Evolutionary conservation across 2,329 filamentous ascomycete genomes (phyloP), one percentile per base, ranked within the genome.

Genomic region (Penicillium sp.): DNA sequence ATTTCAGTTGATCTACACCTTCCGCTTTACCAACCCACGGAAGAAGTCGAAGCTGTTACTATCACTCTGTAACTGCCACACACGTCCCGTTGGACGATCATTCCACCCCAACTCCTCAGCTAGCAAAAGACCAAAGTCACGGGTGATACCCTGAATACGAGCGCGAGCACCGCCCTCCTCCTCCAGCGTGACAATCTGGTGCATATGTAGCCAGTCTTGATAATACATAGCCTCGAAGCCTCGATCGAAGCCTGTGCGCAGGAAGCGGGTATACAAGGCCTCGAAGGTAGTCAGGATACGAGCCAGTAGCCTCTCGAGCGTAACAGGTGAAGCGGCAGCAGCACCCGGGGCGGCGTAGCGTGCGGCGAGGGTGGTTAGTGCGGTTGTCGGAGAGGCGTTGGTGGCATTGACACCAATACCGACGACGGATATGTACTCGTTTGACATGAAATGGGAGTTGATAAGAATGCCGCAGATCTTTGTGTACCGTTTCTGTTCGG

Each of bases 1-100:
- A 16, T 22, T 19, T 43, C 12, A 4, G 26, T 4, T 31, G 7
- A n/a, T 36, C 67, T 67, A 91, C 2, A 86, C 73, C 79, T 96
- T 97, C 67, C 88, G 84, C 78, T 85, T 90, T 19, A 99, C 78
- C 66, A 99, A 69, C 0, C 94, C 94, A 69, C 84, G 90, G 77
- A 96, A 96, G 73, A 96, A 99, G 75, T 99, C 94, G 78, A 99
- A 99, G 73, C 92, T 97, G 69, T 99, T 99, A 71, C 92, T 91
- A 73, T 99, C 94, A 72, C 91, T 97, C 78, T 97, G 92, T 75
- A 99, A 75, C 65, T 88, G 85, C 83, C 89, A 93, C 47, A 88
- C 79, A 74, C 83, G 89, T 0, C 93, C 92, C 0, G 90, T 96
- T 2, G 81, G 78, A 50, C 86, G 79, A 60, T 91, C 90, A 56